Conservation (phyloP, 441 rosid species). For the Gossypium lobatum region DNA sequence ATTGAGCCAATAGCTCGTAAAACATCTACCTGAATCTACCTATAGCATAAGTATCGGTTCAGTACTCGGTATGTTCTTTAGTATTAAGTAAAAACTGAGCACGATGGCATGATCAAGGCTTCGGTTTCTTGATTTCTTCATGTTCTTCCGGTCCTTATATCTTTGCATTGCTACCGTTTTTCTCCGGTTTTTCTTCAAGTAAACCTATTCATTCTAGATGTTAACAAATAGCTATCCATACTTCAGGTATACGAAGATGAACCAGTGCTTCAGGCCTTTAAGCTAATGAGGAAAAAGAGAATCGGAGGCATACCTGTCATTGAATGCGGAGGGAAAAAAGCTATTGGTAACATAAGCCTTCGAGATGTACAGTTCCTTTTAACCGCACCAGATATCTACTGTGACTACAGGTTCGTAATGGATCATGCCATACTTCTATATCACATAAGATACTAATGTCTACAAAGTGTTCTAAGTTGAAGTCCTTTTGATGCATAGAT, state of each 20-base stretch:
- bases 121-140: background rate
- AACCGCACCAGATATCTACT: slow-evolving; percentile 88
- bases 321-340: slow-evolving; percentile 47
- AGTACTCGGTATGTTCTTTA: background rate
- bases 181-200: background rate
- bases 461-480: slow-evolving; percentile 5
- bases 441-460: background rate
- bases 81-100: background rate
- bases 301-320: slow-evolving; percentile 88
- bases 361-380: slow-evolving; percentile 87
- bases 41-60: background rate
- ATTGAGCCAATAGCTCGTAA: background rate
- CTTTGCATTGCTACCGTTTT: background rate
- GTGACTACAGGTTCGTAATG: slow-evolving; percentile 59
- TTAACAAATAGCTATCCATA: background rate
- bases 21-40: background rate
- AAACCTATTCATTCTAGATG: background rate
- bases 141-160: background rate
- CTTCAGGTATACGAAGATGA: slow-evolving; percentile 76
- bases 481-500: slow-evolving; percentile 34
- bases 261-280: slow-evolving; percentile 97
- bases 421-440: background rate
- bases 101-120: background rate
- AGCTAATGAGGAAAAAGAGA: slow-evolving; percentile 78
- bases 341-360: slow-evolving; percentile 82